Evolutionary conservation across 495 filamentous ascomycete genomes (phyloP).

Genomic region (Aspergillus conjunctus): DNA sequence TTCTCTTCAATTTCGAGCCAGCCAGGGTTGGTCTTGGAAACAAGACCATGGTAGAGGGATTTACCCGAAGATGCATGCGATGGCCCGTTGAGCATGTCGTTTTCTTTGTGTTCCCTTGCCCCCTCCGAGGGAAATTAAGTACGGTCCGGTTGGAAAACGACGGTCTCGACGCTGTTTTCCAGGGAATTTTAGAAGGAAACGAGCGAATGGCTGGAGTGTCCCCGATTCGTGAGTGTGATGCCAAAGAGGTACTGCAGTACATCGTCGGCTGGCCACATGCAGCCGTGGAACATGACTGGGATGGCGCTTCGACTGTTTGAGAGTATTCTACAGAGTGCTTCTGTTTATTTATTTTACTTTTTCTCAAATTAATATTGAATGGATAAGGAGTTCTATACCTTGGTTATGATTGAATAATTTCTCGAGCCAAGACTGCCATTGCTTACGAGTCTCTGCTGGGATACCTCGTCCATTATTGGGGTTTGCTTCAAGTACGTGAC

Average conservation of each 20-base stretch:
- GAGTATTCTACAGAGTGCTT: no score
- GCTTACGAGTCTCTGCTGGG: no score
- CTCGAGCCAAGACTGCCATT: no score
- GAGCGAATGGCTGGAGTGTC: background rate
- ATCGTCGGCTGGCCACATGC: slow-evolving; percentile 5
- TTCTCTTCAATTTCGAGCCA: slow-evolving; percentile 6
- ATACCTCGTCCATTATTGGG: background rate
- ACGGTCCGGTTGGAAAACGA: background rate
- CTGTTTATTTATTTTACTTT: no score
- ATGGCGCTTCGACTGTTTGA: background rate
- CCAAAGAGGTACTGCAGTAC: background rate
- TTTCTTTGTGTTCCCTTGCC: background rate
- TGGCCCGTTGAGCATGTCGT: background rate
- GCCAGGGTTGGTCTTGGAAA: background rate
- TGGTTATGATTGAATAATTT: no score
- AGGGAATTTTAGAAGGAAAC: slow-evolving; percentile 4
- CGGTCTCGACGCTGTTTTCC: background rate
- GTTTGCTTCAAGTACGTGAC: background rate
- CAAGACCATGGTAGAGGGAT: background rate
- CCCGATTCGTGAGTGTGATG: background rate
- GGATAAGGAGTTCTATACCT: no score
- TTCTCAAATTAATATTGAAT: background rate
- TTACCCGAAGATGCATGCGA: background rate
- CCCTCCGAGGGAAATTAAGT: background rate
- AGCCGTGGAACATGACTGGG: background rate